A percentile compares a stretch with the other conserved stretches of the same genome.
Evolutionary conservation across 2,329 filamentous ascomycete species (phyloP).

Genomic region (Remersonia thermophila): DNA sequence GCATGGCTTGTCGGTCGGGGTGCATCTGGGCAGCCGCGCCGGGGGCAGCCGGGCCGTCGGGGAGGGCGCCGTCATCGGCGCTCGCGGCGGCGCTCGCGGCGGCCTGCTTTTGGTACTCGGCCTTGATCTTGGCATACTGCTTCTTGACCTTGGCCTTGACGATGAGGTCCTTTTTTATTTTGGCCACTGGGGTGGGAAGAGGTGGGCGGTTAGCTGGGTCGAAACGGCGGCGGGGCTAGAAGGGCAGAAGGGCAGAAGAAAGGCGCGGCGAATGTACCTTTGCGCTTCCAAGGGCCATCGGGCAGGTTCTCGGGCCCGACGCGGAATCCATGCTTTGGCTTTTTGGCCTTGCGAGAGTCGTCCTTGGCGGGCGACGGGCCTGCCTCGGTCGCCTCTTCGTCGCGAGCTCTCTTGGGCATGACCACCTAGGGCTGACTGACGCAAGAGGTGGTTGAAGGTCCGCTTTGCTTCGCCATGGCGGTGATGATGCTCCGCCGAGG

Average conservation of each 20-base stretch:
- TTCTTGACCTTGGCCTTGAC: slow-evolving; percentile 90
- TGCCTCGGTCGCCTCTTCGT: slow-evolving; percentile 22
- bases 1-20: slow-evolving; percentile 29
- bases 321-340: slow-evolving; percentile 59
- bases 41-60: background rate
- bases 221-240: no score
- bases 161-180: slow-evolving; percentile 82
- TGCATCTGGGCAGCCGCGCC: slow-evolving; percentile 21
- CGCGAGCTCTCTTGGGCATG: slow-evolving; percentile 40
- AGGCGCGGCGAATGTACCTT: slow-evolving; percentile 31
- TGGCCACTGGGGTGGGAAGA: slow-evolving; percentile 11
- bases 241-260: no score
- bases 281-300: slow-evolving; percentile 77
- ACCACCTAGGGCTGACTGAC: background rate
- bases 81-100: background rate
- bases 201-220: slow-evolving; percentile 3
- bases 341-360: slow-evolving; percentile 30
- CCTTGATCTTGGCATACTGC: slow-evolving; percentile 78
- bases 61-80: no score
- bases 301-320: slow-evolving; percentile 85
- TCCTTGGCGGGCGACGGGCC: background rate
- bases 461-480: no score
- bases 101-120: slow-evolving; percentile 22
- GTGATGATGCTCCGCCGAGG: no score
- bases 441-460: no score